Conservation (phyloP, 306 rosid species). For the Benincasa hispida region DNA sequence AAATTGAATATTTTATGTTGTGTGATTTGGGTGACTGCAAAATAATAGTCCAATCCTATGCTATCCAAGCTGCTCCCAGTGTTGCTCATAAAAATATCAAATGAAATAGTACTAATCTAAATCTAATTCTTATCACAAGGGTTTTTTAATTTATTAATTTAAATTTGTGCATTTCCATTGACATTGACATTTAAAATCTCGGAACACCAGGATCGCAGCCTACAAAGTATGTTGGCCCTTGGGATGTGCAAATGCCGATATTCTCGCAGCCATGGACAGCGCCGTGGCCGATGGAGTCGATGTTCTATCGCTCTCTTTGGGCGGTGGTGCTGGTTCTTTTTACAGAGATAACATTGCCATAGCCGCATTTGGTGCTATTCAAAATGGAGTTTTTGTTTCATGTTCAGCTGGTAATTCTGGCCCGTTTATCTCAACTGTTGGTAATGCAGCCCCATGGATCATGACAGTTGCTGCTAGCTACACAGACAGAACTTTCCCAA, state of each 20-base stretch:
- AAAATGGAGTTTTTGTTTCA: conserved; percentile 43
- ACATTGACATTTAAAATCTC: neutral
- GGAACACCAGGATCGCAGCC: conserved; percentile 21
- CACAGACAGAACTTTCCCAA: conserved; percentile 47
- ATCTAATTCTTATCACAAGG: too few species aligned
- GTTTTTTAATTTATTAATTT: too few species aligned
- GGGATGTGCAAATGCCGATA: conserved; percentile 55
- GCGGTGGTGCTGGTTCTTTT: conserved; percentile 31
- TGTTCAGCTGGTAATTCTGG: conserved; percentile 81
- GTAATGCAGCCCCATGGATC: conserved; percentile 63
- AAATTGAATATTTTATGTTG: too few species aligned
- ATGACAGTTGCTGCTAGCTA: conserved; percentile 77
- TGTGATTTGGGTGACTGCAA: too few species aligned
- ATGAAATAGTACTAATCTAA: too few species aligned
- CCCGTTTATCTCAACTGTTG: conserved; percentile 33
- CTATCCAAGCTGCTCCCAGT: too few species aligned
- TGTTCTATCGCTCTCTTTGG: conserved; percentile 61
- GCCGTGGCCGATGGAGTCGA: conserved; percentile 66
- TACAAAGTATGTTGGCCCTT: conserved; percentile 64
- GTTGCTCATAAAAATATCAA: too few species aligned
- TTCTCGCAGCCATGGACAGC: conserved; percentile 49
- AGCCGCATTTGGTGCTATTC: conserved; percentile 49
- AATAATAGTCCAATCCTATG: too few species aligned
- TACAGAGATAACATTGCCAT: conserved; percentile 43
- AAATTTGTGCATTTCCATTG: neutral